Evolutionary conservation across 768 basidiomycete species (phyloP), one percentile per base, ranked within the genome.

Genomic region (Amanita phalloides): DNA sequence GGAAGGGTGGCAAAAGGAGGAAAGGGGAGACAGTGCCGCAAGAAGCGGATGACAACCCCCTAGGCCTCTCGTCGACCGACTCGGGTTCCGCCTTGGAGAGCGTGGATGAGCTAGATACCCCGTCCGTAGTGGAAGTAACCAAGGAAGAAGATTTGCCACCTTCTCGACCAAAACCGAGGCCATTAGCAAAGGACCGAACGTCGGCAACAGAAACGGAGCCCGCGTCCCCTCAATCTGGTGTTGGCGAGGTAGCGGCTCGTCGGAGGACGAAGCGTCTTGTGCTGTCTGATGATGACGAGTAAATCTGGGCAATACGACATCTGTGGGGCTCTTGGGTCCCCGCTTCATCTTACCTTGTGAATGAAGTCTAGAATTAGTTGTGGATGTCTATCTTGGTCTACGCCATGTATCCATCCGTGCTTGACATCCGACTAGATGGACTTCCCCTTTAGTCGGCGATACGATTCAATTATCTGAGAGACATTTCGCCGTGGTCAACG

Each of bases 111-210:
- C 51, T 46, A 36, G 49, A 53, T 38, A 49, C 33, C 45, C 46
- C 48, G 21, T 21, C 39, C 28, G 37, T 13, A 38, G 32, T 47
- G 36, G 53, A 17, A 50, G 35, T 26, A 25, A 9, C 56, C 45
- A 44, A 47, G 13, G 43, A 51, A 26, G 48, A 20, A 48, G 38
- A 32, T 17, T 44, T 14, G 20, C 36, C 9, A 39, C 46, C 38
- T 48, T 73, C 74, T 3, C 72, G 73, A 21, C 60, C 76, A 30
- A 67, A 68, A 45, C 74, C 71, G 45, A 71, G 68, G 53, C 60
- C 65, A n/a, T 53, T 59, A 35, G 45, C 35, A 6, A 56, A 55
- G 53, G 53, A 10, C 23, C 55, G 46, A 37, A 21, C 11, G 33
- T 41, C 45, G 30, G 35, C 30, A 36, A 33, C 43, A 30, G 45